Evolutionary conservation across 345 rosid genomes (phyloP).

Genomic region (Salix arbutifolia): DNA sequence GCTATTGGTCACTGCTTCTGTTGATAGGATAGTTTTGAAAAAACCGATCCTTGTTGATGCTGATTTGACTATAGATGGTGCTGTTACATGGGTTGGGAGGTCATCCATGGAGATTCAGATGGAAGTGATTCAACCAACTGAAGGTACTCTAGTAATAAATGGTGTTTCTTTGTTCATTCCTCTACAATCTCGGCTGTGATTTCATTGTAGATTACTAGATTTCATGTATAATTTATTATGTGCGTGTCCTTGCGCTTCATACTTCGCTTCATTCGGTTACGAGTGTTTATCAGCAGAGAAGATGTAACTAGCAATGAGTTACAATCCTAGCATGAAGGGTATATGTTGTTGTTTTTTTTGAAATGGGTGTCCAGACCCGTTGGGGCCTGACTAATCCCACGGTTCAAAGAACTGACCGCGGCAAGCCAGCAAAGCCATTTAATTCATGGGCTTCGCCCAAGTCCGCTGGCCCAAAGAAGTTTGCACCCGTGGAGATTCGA

Average conservation of each 20-base stretch:
- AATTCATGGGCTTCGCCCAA: too few relatives aligned
- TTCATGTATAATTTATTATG: not conserved
- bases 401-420: too few relatives aligned
- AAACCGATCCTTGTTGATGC: conserved; percentile 55
- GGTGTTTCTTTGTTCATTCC: not conserved
- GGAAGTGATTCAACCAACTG: conserved; percentile 55
- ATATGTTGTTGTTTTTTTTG: too few relatives aligned
- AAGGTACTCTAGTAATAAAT: conserved; percentile 35
- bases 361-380: too few relatives aligned
- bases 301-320: not conserved
- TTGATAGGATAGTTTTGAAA: conserved; percentile 67
- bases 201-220: not conserved
- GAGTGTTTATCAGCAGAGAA: not conserved
- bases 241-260: not conserved
- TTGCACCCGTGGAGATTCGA: too few relatives aligned
- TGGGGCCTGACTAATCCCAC: too few relatives aligned
- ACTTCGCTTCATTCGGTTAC: not conserved
- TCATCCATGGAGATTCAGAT: conserved; percentile 86
- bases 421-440: too few relatives aligned
- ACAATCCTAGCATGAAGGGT: not conserved
- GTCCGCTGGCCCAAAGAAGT: too few relatives aligned
- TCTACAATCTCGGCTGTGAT: not conserved
- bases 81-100: conserved; percentile 88
- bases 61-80: conserved; percentile 58
- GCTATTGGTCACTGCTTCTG: conserved; percentile 85